Evolutionary conservation across 78 protist species (phyloP), one percentile per base, ranked within the genome.

Genomic region (Isochrysis galbana): DNA sequence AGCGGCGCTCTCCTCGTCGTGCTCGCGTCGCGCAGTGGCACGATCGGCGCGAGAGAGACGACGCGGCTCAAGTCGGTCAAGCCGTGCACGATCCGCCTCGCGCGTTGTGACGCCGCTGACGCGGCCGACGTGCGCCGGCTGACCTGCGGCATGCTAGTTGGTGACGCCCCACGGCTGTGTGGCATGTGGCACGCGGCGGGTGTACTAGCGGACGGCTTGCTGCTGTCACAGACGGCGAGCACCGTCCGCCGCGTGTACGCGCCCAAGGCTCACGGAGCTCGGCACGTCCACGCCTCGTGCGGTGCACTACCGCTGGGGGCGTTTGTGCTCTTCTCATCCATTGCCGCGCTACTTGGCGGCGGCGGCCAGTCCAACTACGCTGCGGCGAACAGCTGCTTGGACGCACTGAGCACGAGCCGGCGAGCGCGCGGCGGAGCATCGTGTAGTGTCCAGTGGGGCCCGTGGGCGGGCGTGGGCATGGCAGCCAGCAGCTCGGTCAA

Each of bases 361-460:
- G 29, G 45, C 29, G 97, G 94, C 26, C 97, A 94, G 78, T 21
- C 94, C 11, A 95, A 94, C 87, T 96, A 96, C 80, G 93, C 95
- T 2, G 19, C 91, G 48, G 96, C 96, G 72, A 96, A 96, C 92
- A 69, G 93, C 42, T 96, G 94, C 80, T 96, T 95, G 48, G 97
- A 96, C 88, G 95, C 93, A 23, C 91, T 96, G 14, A 55, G 95
- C 34, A 42, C 29, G 47, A 29, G 48, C 10, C 94, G 96, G 39
- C 0, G 36, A 5, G 29, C 46, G 22, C 19, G 25, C 32, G 96
- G 95, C 29, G 23, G 90, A 3, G 78, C 61, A n/a, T 93, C 93
- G 21, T 78, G 32, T 34, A 89, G 94, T 55, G 77, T 95, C 72
- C 91, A 91, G 34, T 45, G 93, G 70, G 95, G 94, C 23, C 92